Conservation (phyloP, 345 rosid genomes). For the Euphorbia tirucalli region DNA sequence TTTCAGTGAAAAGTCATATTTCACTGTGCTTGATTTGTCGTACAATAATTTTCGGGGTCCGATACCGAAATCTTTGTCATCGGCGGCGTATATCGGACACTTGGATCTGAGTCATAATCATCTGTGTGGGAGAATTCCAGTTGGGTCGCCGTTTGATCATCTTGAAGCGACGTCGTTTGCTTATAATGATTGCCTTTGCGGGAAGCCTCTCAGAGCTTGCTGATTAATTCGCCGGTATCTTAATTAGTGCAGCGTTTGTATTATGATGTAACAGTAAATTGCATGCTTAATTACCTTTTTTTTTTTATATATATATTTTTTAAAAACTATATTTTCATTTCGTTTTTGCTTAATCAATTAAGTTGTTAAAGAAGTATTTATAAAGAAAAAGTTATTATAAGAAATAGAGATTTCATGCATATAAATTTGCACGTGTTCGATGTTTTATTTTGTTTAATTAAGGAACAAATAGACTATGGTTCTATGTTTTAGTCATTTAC, state of each 20-base stretch:
- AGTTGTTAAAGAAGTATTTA: neutral
- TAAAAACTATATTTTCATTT: neutral
- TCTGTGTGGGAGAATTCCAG: slow-evolving; percentile 75
- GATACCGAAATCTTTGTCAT: slow-evolving; percentile 52
- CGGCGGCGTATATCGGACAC: slow-evolving; percentile 71
- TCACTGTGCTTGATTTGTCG: slow-evolving; percentile 66
- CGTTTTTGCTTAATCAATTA: neutral
- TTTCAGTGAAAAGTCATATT: slow-evolving; percentile 72
- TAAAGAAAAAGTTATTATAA: too few species aligned
- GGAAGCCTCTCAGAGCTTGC: slow-evolving; percentile 69
- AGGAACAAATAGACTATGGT: neutral
- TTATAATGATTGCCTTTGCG: slow-evolving; percentile 74
- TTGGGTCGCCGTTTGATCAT: slow-evolving; percentile 74
- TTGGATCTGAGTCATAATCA: slow-evolving; percentile 88
- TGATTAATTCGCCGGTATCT: slow-evolving; percentile 6
- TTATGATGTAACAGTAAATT: neutral
- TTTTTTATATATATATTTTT: neutral
- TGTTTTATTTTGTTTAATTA: neutral
- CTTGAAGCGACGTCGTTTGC: slow-evolving; percentile 77
- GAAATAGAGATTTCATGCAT: slow-evolving; percentile 12
- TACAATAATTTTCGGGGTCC: slow-evolving; percentile 58
- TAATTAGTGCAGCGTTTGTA: slow-evolving; percentile 3
- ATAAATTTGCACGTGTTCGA: slow-evolving; percentile 10
- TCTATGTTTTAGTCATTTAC: too few species aligned
- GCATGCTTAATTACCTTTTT: neutral